phyloP scores from a whole-genome alignment of 73 alveolate genomes.

The Paramecium biaurelia region DNA sequence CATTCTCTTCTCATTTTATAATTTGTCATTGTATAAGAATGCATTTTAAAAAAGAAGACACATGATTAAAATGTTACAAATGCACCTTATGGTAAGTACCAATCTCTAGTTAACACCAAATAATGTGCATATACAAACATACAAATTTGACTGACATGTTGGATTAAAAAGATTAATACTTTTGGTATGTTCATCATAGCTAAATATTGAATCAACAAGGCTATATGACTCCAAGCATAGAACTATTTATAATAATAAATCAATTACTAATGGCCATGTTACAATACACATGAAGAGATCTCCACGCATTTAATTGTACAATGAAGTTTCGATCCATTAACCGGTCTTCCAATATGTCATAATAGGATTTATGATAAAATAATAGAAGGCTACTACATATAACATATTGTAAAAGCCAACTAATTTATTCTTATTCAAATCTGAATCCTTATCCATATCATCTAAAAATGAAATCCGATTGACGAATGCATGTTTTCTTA shows the following conservation, averaged over 20 bases:
- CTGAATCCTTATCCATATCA: conserved; percentile 57
- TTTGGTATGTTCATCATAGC: conserved; percentile 22
- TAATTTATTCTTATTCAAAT: conserved; percentile 40
- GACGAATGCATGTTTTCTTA: background rate
- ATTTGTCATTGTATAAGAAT: conserved; percentile 65
- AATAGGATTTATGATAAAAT: conserved; percentile 41
- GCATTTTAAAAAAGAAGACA: conserved; percentile 64
- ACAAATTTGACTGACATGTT: conserved; percentile 46
- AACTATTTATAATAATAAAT: background rate
- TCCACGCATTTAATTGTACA: conserved; percentile 14
- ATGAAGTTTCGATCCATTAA: conserved; percentile 15
- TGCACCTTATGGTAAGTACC: conserved; percentile 60
- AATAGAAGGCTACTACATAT: conserved; percentile 33
- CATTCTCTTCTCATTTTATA: conserved; percentile 55
- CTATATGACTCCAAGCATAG: conserved; percentile 62
- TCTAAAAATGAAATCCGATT: conserved; percentile 51
- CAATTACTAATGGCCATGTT: conserved; percentile 56
- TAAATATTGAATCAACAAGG: conserved; percentile 14
- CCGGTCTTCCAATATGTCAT: conserved; percentile 51
- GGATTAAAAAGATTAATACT: background rate
- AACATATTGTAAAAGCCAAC: conserved; percentile 62
- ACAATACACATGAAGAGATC: conserved; percentile 55
- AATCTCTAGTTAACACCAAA: conserved; percentile 59
- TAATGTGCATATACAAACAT: conserved; percentile 53
- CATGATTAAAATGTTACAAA: conserved; percentile 47